Conservation (phyloP, 179 eudicot species). For the Nepenthes alata region DNA sequence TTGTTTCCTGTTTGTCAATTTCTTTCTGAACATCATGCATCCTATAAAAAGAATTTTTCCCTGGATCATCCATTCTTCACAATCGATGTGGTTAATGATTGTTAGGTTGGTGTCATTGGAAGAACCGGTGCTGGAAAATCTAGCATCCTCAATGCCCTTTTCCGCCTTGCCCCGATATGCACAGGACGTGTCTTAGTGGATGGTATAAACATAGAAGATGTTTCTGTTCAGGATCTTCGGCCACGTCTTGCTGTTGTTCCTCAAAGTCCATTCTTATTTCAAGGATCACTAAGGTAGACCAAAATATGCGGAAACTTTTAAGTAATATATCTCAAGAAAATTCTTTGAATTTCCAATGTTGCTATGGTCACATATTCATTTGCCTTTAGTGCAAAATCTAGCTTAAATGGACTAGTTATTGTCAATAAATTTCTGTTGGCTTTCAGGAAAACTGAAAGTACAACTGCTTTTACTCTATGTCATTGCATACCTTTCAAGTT, state of each 20-base stretch:
- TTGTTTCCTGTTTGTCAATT: background rate
- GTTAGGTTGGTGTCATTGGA: constrained; percentile 87
- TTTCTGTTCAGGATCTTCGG: constrained; percentile 61
- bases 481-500: too few species aligned
- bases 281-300: constrained; percentile 78
- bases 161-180: constrained; percentile 66
- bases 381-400: background rate
- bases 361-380: background rate
- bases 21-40: background rate
- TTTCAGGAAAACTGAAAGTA: too few species aligned
- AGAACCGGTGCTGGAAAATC: constrained; percentile 99
- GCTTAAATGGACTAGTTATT: too few species aligned
- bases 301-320: too few species aligned
- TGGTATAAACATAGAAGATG: constrained; percentile 38
- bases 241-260: constrained; percentile 77
- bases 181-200: constrained; percentile 67
- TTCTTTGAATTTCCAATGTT: background rate
- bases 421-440: too few species aligned
- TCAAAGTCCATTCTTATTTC: constrained; percentile 88
- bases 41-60: background rate
- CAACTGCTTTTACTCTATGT: too few species aligned
- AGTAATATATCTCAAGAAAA: too few species aligned
- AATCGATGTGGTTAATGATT: constrained; percentile 2
- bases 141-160: constrained; percentile 77
- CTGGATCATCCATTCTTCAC: background rate